Evolutionary conservation across 352 stramenopile species (phyloP).

Genomic region (Chrysophaeum taylorii): DNA sequence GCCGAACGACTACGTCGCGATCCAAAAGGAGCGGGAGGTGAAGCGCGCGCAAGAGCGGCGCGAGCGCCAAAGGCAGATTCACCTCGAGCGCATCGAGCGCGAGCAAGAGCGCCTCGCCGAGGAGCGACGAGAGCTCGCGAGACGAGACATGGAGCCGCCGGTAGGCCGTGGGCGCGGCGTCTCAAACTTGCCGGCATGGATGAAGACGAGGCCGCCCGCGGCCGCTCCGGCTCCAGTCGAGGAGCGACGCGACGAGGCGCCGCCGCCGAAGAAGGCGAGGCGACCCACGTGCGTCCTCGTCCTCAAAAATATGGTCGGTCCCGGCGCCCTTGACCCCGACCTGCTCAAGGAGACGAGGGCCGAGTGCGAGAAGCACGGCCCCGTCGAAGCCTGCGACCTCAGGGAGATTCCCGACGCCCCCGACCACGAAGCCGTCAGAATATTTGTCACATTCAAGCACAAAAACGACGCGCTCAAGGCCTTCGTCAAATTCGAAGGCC

Average conservation of each 20-base stretch:
- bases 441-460: background rate
- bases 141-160: background rate
- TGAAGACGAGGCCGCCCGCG: background rate
- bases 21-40: background rate
- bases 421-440: background rate
- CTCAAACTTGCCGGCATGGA: conserved; percentile 13
- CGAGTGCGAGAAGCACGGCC: conserved; percentile 8
- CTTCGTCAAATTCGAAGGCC: background rate
- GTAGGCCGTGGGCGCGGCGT: background rate
- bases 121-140: background rate
- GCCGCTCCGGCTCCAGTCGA: background rate
- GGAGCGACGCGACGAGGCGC: background rate
- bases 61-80: background rate
- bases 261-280: background rate
- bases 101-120: background rate
- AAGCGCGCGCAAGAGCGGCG: background rate
- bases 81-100: background rate
- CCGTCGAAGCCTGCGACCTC: background rate
- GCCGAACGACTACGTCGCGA: conserved; percentile 10
- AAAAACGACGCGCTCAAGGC: background rate
- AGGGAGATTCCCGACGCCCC: background rate
- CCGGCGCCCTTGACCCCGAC: background rate
- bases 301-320: background rate
- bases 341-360: background rate
- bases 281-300: conserved; percentile 4